A percentile compares a stretch with the other conserved stretches of the same genome.
Evolutionary conservation across 164 flowering plant genomes (phyloP).

Genomic region (Taxillus chinensis): DNA sequence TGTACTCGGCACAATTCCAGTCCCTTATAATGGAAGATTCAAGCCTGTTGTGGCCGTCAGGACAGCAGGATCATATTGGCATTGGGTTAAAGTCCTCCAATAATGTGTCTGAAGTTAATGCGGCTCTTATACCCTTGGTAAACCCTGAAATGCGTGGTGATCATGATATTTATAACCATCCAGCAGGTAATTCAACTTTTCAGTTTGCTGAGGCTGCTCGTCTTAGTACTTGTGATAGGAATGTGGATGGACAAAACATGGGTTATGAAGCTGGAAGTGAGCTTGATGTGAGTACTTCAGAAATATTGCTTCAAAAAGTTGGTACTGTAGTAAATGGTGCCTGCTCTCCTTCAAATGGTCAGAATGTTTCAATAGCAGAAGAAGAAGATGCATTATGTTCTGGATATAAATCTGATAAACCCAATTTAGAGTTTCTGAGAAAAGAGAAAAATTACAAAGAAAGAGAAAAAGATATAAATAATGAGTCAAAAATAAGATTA

Average conservation of each 20-base stretch:
- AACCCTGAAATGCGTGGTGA: conserved; percentile 20
- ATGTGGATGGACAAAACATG: conserved; percentile 23
- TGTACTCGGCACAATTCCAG: conserved; percentile 37
- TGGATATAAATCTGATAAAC: conserved; percentile 20
- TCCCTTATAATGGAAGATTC: conserved; percentile 45
- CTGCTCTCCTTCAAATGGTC: conserved; percentile 31
- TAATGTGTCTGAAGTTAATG: conserved; percentile 16
- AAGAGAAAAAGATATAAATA: conserved; percentile 10
- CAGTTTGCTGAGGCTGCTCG: conserved; percentile 19
- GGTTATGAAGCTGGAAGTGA: conserved; percentile 48
- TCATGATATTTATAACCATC: conserved; percentile 19
- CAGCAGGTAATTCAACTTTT: conserved; percentile 19
- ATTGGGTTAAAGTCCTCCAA: conserved; percentile 17
- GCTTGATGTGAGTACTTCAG: conserved; percentile 52
- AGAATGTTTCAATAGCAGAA: conserved; percentile 37
- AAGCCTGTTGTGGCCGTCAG: conserved; percentile 30
- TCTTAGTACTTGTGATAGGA: conserved; percentile 10
- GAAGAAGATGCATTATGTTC: conserved; percentile 32
- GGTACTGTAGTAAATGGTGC: conserved; percentile 19
- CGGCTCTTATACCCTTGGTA: conserved; percentile 18
- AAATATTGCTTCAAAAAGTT: conserved; percentile 26
- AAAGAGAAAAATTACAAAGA: conserved; percentile 16
- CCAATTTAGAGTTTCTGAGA: conserved; percentile 12
- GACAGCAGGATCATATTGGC: conserved; percentile 20
- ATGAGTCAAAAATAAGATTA: conserved; percentile 8